A percentile compares a stretch with the other conserved stretches of the same genome.
phyloP scores from a whole-genome alignment of 2,329 filamentous ascomycete genomes.

The Fusarium proliferatum region DNA sequence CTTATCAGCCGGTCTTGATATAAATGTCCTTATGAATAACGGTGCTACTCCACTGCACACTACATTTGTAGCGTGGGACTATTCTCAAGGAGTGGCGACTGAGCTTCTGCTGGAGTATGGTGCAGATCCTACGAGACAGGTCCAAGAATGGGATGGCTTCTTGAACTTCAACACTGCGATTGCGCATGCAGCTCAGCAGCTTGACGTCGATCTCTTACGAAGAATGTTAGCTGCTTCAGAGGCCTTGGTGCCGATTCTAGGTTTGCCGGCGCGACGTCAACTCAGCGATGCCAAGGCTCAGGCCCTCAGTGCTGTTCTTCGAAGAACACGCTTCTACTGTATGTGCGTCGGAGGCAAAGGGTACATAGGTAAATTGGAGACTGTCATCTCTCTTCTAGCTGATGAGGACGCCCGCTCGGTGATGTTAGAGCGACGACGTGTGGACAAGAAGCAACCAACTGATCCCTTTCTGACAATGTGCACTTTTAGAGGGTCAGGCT shows the following conservation, averaged over 20 bases:
- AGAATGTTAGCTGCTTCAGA: neutral
- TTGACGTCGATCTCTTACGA: neutral
- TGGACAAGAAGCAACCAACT: neutral
- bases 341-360: neutral
- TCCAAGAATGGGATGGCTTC: neutral
- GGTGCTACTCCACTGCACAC: neutral
- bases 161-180: neutral
- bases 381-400: neutral
- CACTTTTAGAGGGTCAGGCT: neutral
- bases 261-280: neutral
- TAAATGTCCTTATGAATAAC: neutral
- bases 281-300: neutral
- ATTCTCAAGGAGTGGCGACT: neutral
- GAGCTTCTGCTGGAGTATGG: neutral
- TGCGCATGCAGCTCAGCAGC: neutral
- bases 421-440: fast-evolving
- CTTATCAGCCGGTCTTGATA: neutral
- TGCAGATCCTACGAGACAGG: neutral
- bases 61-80: neutral
- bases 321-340: neutral
- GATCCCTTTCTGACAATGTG: neutral
- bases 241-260: fast-evolving
- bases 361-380: neutral
- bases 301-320: neutral
- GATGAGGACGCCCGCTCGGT: neutral